phyloP scores from a whole-genome alignment of 2,329 filamentous ascomycete genomes.

The Arthrobotrys sphaeroides region DNA sequence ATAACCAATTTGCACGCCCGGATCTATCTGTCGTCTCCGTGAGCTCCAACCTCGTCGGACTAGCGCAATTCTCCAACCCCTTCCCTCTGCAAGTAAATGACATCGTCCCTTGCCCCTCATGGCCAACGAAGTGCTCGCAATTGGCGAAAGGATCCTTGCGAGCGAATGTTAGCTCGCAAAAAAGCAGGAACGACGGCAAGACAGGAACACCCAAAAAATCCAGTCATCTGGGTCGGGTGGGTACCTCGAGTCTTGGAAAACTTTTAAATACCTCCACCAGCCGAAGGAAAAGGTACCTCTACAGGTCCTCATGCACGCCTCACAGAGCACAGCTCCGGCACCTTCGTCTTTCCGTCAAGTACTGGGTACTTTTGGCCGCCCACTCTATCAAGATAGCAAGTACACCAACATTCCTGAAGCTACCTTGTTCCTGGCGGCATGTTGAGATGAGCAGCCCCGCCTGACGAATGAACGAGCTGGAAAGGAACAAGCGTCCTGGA shows the following conservation, averaged over 20 bases:
- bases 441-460: not conserved
- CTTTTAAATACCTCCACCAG: slow-evolving; percentile 23
- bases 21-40: not conserved
- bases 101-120: not conserved
- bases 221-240: slow-evolving; percentile 22
- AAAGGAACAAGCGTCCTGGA: slow-evolving; percentile 7
- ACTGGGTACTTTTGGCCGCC: slow-evolving; percentile 8
- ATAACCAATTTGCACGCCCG: not conserved
- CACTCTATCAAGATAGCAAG: not conserved
- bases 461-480: slow-evolving; percentile 7
- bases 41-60: not conserved
- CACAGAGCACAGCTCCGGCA: not conserved
- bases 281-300: slow-evolving; percentile 20
- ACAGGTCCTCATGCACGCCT: not conserved
- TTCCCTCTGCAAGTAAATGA: not conserved
- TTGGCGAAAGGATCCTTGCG: slow-evolving; percentile 14
- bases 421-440: slow-evolving; percentile 33
- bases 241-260: slow-evolving; percentile 11
- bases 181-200: slow-evolving; percentile 27
- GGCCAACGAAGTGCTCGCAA: not conserved
- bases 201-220: slow-evolving; percentile 18
- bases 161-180: slow-evolving; percentile 7
- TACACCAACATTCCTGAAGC: slow-evolving; percentile 2
- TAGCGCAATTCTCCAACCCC: slow-evolving; percentile 2
- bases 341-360: not conserved